Evolutionary conservation across 192 early-diverging fungal genomes (phyloP), one percentile per base, ranked within the genome.

Genomic region (Coemansia brasiliensis): DNA sequence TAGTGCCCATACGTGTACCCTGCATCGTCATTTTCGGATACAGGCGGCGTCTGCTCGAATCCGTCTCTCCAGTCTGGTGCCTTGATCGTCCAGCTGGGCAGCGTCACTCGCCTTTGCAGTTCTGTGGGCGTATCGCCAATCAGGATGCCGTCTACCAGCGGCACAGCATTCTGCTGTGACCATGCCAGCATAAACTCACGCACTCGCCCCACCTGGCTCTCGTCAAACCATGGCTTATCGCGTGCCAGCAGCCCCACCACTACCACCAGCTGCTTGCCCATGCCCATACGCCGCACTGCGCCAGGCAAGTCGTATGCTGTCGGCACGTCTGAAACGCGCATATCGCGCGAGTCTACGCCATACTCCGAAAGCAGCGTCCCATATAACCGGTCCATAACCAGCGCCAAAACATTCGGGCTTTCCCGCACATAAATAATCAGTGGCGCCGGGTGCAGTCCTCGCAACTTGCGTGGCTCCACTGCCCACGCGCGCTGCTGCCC

Each of bases 371-470:
- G 63, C 51, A 77, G 52, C 25, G 66, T 56, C 5, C 45, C 67
- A 38, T 67, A 77, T n/a, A 77, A 53, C 50, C 56, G 35, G 60
- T 77, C 74, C 74, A 77, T 69, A 3, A 55, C 67, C 18, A 27
- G 59, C 10, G 57, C 49, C 11, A 77, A 59, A 7, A 55, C 54
- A 15, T 15, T 26, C 1, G 67, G 16, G 52, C 63, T 70, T 46
- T 77, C 74, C 55, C 74, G 74, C 25, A 63, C 67, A 29, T 77
- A 77, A 29, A 77, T 26, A 3, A 77, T 59, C 5, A 56, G 41
- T 1, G 74, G 74, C 45, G 67, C 25, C 24, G 74, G 67, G 50
- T 77, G 74, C 57, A 77, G 74, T 2, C 74, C 74, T 13, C 74
- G 67, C 22, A 77, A 64, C 52, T 71, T 70, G 55, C 74, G 74